Evolutionary conservation across 73 alveolate species (phyloP), one percentile per base, ranked within the genome.

Genomic region (Stentor coeruleus): DNA sequence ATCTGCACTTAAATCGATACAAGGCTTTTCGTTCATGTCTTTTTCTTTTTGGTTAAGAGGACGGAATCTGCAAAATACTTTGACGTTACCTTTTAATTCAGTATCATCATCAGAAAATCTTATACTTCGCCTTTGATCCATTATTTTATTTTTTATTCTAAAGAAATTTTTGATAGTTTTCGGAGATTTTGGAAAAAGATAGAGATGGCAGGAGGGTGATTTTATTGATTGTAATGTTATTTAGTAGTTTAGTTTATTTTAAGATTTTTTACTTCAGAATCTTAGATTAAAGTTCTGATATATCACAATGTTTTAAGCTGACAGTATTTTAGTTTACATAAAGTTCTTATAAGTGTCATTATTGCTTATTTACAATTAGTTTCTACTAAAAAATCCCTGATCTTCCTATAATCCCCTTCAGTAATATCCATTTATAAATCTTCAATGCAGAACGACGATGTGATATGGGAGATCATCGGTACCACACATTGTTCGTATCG

Each of bases 391-490:
- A 31, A 66, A 66, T 20, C 33, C 39, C 37, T 66, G 79, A 11
- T 37, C 79, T 66, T 66, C 79, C 33, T 66, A 40, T 26, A 66
- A 40, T 31, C n/a, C 79, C 11, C 79, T 66, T 66, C 79, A 66
- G 79, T 66, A 40, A 66, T 66, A 2, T 66, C 79, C 79, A 66
- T 66, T 66, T 66, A 49, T 49, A 49, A 49, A n/a, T n/a, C n/a
- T n/a, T n/a, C n/a, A n/a, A 66, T 66, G 79, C 79, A 66, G 41
- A 66, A 66, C 79, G 79, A 66, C 37, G 79, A 66, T 14, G 79
- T 66, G 40, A 66, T 66, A 66, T 66, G 79, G 79, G 79, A 40
- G 33, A 40, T 66, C 20, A 66, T 66, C n/a, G 79, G 79, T 31
- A 20, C 79, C n/a, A 33, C n/a, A 26, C 79, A 66, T 33, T 66